Evolutionary conservation across 2,329 filamentous ascomycete genomes (phyloP), one percentile per base, ranked within the genome.

Genomic region (Penicillium sp.): DNA sequence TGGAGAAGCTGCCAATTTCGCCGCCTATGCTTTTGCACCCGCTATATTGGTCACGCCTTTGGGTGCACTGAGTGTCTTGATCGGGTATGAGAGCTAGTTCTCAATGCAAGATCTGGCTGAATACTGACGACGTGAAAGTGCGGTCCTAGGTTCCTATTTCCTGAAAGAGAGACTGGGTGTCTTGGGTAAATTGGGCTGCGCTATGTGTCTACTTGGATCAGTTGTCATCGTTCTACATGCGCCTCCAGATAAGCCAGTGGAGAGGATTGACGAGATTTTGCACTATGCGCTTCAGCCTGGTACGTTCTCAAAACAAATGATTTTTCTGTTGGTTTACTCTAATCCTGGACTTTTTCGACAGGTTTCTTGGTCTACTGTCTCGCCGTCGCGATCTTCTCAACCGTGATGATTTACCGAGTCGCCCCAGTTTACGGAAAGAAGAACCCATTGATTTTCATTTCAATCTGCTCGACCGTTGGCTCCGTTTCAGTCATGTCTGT

Each of bases 401-500:
- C 89, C 61, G 85, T 97, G 70, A 98, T 98, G 94, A 98, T 99
- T 70, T 99, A 99, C 84, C 91, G 89, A 77, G 85, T 99, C 67
- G 92, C 93, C 7, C 95, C 95, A 0, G 82, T 89, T 59, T 90
- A 99, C 73, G 95, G 95, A 75, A 96, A 92, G 84, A 93, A 91
- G 80, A 99, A 98, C 76, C 94, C 95, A 9, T 86, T 99, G 70
- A 91, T 99, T 70, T 99, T 94, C 79, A 89, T 99, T 69, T 97
- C 93, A 69, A 98, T 99, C 70, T 99, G 95, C 85, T 97, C 93
- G 56, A 96, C 93, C 3, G 93, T 97, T 66, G 95, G 95, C 71
- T 97, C 93, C 56, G 90, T 99, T 65, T 98, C 95, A 13, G 94
- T 99, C 82, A 99, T 99, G 95, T 93, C 95, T 35, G 91, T 98